Base-by-base conservation (phyloP, 345 rosid genomes). In the Melaleuca quinquenervia region DNA sequence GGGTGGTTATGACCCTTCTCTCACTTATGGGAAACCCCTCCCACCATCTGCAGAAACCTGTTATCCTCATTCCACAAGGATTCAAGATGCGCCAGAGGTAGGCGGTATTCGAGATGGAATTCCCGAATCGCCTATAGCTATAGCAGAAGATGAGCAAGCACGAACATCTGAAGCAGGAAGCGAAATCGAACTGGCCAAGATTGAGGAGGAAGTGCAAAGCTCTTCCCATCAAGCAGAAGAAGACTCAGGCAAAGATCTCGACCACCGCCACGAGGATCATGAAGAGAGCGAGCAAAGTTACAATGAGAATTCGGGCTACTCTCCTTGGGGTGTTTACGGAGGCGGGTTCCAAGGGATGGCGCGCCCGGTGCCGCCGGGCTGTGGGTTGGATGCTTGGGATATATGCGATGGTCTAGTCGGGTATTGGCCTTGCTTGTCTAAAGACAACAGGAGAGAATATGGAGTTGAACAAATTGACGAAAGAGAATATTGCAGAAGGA, bases 321-420 rank as follows among this genome's bases (percentile, higher is more conserved):
- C 27, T 11, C 85, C 86, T 88, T 54, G 53, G 3, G 74, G 29
- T 44, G 87, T 82, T 50, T 49, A 50, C 58, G 91, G 84, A 53
- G 50, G 85, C 44, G 92, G 70, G 70, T 6, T 55, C 52, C 24
- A 45, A 29, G 90, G 86, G 80, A 87, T 56, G 82, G 91, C 84
- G 84, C n/a, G 87, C 78, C 94, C 90, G 75, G 64, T 92, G 82
- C 95, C 96, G 22, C 89, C 96, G 21, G 99, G 98, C 53, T 92
- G 91, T 85, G 98, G 97, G 12, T 91, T 96, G 87, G 98, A 95
- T 86, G 93, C 98, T 2, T 85, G 94, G 89, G 98, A 96, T 75
- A 87, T 96, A 1, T 96, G 99, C 58, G 99, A 96, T 55, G 87
- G 92, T 24, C 50, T 95, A 83, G 94, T 92, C 18, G 98, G 98